These are phyloP conservation scores for Pyricularia sp. DNA, from an alignment of 2,329 filamentous ascomycete species.

Conservation along the genomic window DNA sequence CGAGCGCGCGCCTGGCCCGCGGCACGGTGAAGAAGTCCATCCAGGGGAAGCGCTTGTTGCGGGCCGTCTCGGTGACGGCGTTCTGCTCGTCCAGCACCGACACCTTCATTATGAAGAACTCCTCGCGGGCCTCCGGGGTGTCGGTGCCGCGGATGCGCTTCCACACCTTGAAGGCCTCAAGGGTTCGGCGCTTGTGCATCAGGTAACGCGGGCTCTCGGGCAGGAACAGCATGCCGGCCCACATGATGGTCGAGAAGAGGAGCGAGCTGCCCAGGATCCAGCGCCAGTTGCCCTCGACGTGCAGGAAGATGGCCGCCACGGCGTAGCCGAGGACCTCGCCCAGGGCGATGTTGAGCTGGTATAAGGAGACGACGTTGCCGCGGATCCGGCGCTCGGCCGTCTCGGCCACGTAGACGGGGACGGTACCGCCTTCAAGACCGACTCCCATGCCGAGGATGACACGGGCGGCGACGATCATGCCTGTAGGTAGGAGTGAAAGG, in stretches of 20 bases:
- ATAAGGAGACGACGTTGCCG: slow-evolving; percentile 64
- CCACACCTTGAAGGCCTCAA: slow-evolving; percentile 60
- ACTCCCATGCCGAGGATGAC: slow-evolving; percentile 63
- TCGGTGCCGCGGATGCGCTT: slow-evolving; percentile 58
- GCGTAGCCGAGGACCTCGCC: slow-evolving; percentile 67
- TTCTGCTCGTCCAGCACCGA: slow-evolving; percentile 48
- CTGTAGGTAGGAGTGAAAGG: slow-evolving; percentile 10
- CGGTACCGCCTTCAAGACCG: slow-evolving; percentile 64
- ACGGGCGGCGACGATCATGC: slow-evolving; percentile 60
- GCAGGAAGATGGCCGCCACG: slow-evolving; percentile 62
- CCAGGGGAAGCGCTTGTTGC: slow-evolving; percentile 54
- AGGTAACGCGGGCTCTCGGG: slow-evolving; percentile 61
- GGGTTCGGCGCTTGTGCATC: slow-evolving; percentile 54
- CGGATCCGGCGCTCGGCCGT: slow-evolving; percentile 57
- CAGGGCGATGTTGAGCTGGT: slow-evolving; percentile 68
- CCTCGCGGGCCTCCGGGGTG: slow-evolving; percentile 48
- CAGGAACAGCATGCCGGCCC: slow-evolving; percentile 59
- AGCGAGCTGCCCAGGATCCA: slow-evolving; percentile 66
- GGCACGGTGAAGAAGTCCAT: slow-evolving; percentile 66
- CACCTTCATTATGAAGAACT: slow-evolving; percentile 66
- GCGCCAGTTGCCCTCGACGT: slow-evolving; percentile 61
- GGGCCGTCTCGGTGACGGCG: slow-evolving; percentile 36
- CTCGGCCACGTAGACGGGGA: slow-evolving; percentile 67
- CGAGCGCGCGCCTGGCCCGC: slow-evolving; percentile 53
- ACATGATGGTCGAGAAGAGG: slow-evolving; percentile 56